phyloP scores from a whole-genome alignment of 805 yeast species.

The Yarrowia sp. region DNA sequence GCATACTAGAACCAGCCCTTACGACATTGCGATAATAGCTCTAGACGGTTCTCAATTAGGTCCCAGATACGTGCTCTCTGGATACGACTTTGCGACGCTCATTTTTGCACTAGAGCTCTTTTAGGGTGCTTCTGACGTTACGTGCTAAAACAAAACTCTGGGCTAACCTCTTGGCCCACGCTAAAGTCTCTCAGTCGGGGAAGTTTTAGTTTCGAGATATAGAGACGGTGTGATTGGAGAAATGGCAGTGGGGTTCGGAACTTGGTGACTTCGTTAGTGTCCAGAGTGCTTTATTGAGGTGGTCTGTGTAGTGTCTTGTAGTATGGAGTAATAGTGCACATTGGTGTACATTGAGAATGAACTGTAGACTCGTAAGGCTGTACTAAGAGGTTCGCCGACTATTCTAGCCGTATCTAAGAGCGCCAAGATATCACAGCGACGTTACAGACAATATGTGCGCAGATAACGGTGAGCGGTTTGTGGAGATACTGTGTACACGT shows the following conservation, averaged over 20 bases:
- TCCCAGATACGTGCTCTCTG: not conserved
- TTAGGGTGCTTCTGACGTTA: not conserved
- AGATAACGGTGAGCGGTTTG: not conserved
- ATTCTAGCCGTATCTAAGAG: too few species aligned
- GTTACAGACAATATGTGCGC: conserved; percentile 5
- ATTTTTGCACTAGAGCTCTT: not conserved
- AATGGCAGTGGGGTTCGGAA: too few species aligned
- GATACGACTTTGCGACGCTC: not conserved
- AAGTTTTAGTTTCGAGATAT: not conserved
- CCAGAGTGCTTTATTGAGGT: too few species aligned
- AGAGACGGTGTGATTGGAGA: not conserved
- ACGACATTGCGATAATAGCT: too few species aligned
- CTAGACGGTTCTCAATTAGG: too few species aligned
- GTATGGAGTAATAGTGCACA: too few species aligned
- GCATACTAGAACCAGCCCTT: too few species aligned
- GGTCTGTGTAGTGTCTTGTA: too few species aligned
- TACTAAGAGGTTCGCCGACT: too few species aligned
- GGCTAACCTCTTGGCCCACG: not conserved
- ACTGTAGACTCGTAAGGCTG: too few species aligned
- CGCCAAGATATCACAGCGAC: not conserved
- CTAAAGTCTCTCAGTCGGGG: conserved; percentile 9
- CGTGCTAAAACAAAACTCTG: not conserved
- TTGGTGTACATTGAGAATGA: too few species aligned
- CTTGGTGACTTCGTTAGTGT: too few species aligned
- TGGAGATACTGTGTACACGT: not conserved